phyloP scores from a whole-genome alignment of 768 basidiomycete species.

The Botryobasidium botryosum region DNA sequence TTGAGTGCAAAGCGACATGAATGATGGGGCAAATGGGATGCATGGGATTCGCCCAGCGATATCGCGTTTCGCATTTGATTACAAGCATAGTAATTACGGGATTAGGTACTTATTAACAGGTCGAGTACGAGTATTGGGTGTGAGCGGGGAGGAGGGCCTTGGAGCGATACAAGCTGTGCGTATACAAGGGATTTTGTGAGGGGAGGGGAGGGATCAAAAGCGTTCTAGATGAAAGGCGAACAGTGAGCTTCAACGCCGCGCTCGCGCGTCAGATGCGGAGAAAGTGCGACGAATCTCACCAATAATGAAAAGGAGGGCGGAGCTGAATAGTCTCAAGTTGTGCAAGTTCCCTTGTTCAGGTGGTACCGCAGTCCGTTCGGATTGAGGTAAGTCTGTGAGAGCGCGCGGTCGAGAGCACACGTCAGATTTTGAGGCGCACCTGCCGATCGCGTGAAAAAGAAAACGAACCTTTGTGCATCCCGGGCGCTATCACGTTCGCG shows the following conservation, averaged over 20 bases:
- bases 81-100: too few relatives aligned
- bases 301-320: background rate
- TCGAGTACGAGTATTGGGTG: too few relatives aligned
- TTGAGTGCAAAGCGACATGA: too few relatives aligned
- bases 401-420: background rate
- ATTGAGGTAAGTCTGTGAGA: slow-evolving; percentile 39
- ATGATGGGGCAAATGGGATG: too few relatives aligned
- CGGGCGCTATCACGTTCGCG: too few relatives aligned
- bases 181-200: too few relatives aligned
- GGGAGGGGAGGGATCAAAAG: background rate
- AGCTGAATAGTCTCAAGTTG: slow-evolving; percentile 13
- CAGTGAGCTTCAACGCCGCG: background rate
- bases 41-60: too few relatives aligned
- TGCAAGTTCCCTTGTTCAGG: slow-evolving; percentile 47
- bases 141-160: too few relatives aligned
- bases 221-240: slow-evolving; percentile 6
- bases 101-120: too few relatives aligned
- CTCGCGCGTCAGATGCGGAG: background rate
- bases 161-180: too few relatives aligned
- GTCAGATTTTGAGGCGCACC: background rate
- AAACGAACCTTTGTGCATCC: slow-evolving; percentile 41
- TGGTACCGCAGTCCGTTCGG: slow-evolving; percentile 55
- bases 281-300: too few relatives aligned
- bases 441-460: slow-evolving; percentile 3
- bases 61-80: too few relatives aligned